Base-by-base conservation (phyloP, 345 rosid genomes). In the Syzygium jambos region DNA sequence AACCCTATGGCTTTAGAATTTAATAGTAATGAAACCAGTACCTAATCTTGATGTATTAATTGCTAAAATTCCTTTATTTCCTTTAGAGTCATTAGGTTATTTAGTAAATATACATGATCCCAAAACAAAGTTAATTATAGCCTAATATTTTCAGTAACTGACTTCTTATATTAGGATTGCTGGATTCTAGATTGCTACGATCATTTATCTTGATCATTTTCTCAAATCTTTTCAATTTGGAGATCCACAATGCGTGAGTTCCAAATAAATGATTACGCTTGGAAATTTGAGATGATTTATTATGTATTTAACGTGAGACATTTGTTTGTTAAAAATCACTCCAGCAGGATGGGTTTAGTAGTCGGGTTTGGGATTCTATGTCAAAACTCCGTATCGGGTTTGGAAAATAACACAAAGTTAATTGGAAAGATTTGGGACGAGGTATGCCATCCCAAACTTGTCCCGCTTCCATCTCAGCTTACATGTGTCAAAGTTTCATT, bases 371-470 rank as follows among this genome's bases (percentile, higher is more conserved):
- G 30, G 68, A 5, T 59, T 15, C 12, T n/a, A 6, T n/a, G 29
- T n/a, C 73, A n/a, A 61, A 61, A 61, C 65, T 59, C 46, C 2
- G 1, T 27, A 11, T 29, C 1, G 1, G 16, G 7, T 11, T 25
- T 17, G 56, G 56, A 53, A 53, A 53, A 17, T 53, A 53, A 2
- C 9, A 53, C 55, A 12, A 53, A 16, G 0, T 57, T 59, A 59
- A 27, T 0, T 13, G 0, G 12, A 65, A 0, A 34, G 14, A 73
- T 73, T 41, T 1, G 0, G 2, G 49, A 73, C 1, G 0, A 19
- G 80, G 27, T 0, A 4, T 73, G 25, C 78, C 4, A 0, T 17
- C 13, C 29, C 7, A 11, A 59, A 11, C 65, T 25, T 15, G 7
- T 25, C 65, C 65, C 7, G 8, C 68, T 59, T 59, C 30, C 68